Conservation (phyloP, 768 basidiomycete species). For the Russula dissimulans region DNA sequence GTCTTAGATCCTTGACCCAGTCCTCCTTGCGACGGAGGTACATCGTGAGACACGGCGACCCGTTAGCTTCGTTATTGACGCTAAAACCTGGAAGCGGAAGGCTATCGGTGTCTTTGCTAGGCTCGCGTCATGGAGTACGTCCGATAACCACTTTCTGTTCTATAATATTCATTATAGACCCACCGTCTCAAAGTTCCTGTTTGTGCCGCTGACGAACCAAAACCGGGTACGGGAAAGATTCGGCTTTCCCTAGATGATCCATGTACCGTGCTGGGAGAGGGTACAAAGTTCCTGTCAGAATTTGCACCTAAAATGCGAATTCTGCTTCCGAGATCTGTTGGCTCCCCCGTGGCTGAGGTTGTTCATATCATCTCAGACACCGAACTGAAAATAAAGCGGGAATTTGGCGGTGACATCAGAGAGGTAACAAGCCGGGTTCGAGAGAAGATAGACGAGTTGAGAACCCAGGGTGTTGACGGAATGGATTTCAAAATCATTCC, state of each 20-base stretch:
- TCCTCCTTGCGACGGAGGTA: slow-evolving; percentile 75
- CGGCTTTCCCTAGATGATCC: slow-evolving; percentile 68
- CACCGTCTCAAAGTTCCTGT: slow-evolving; percentile 56
- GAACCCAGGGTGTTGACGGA: slow-evolving; percentile 47
- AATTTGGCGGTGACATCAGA: slow-evolving; percentile 76
- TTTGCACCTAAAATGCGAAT: slow-evolving; percentile 77
- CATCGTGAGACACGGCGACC: slow-evolving; percentile 71
- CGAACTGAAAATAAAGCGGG: slow-evolving; percentile 72
- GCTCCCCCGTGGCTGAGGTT: slow-evolving; percentile 73
- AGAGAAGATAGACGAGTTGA: slow-evolving; percentile 56
- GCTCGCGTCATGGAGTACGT: slow-evolving; percentile 81
- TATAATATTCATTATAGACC: neutral
- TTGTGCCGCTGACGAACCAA: slow-evolving; percentile 82
- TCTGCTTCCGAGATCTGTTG: slow-evolving; percentile 72
- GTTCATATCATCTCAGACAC: slow-evolving; percentile 85
- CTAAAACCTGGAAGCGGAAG: slow-evolving; percentile 74
- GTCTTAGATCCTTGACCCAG: slow-evolving; percentile 79
- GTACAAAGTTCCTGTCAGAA: slow-evolving; percentile 67
- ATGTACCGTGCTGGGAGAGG: slow-evolving; percentile 71
- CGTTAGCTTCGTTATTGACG: slow-evolving; percentile 82
- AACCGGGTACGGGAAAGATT: slow-evolving; percentile 63
- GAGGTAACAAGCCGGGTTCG: slow-evolving; percentile 59
- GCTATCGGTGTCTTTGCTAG: slow-evolving; percentile 69
- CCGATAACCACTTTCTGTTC: neutral
- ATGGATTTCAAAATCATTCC: slow-evolving; percentile 77